A percentile compares a stretch with the other conserved stretches of the same genome.
These are phyloP conservation scores for Monosporascus sp. DNA, from an alignment of 2,329 filamentous ascomycete species.

Conservation along the genomic window DNA sequence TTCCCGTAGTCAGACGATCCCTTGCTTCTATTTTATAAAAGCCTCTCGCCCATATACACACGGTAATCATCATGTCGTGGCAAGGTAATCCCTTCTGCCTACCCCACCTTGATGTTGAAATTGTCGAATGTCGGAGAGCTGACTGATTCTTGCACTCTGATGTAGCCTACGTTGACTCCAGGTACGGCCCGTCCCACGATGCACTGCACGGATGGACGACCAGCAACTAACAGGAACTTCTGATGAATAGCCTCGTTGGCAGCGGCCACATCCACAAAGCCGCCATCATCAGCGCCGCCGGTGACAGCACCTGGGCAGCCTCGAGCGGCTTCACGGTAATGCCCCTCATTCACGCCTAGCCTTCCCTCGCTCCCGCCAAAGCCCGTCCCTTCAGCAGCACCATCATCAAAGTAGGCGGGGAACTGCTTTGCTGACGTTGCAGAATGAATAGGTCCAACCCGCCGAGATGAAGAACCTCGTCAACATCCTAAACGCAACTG, in stretches of 20 bases:
- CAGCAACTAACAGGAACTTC: background rate
- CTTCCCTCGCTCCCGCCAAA: slow-evolving; percentile 1
- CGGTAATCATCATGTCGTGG: slow-evolving; percentile 59
- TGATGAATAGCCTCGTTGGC: slow-evolving; percentile 63
- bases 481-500: slow-evolving; percentile 42
- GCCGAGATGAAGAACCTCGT: slow-evolving; percentile 55
- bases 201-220: background rate
- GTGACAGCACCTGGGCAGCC: slow-evolving; percentile 74
- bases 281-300: slow-evolving; percentile 75
- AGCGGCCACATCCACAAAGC: slow-evolving; percentile 76
- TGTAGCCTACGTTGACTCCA: slow-evolving; percentile 55
- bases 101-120: slow-evolving; percentile 19
- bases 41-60: slow-evolving; percentile 4
- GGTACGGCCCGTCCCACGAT: slow-evolving; percentile 35
- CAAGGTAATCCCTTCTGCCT: slow-evolving; percentile 50
- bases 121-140: background rate
- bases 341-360: slow-evolving; percentile 2
- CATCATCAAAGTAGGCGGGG: background rate
- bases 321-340: slow-evolving; percentile 68
- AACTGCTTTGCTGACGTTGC: background rate
- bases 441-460: slow-evolving; percentile 46
- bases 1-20: too few relatives aligned
- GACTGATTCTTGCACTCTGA: slow-evolving; percentile 18
- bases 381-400: background rate
- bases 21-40: too few relatives aligned